Evolutionary conservation across 2,329 filamentous ascomycete genomes (phyloP).

Genomic region (Cryphonectria carpinicola): DNA sequence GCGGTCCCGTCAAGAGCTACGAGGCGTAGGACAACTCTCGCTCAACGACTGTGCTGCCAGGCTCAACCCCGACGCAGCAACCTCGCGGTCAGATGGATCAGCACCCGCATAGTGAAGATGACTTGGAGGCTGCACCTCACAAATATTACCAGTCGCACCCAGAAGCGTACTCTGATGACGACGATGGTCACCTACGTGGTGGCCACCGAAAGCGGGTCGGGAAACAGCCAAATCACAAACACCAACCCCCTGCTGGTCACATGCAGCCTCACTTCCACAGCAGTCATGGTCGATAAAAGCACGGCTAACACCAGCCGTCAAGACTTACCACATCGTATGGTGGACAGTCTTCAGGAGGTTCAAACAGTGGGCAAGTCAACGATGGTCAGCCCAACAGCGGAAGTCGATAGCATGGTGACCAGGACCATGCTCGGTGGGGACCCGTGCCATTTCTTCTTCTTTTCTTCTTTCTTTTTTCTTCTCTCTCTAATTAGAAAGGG

Average conservation of each 20-base stretch:
- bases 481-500: neutral
- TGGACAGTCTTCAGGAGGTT: neutral
- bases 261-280: neutral
- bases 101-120: neutral
- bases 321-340: neutral
- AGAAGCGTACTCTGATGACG: neutral
- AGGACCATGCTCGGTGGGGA: neutral
- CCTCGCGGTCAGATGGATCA: neutral
- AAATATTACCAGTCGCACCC: neutral
- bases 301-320: neutral
- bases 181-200: neutral
- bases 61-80: neutral
- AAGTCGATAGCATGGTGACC: neutral
- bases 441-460: neutral
- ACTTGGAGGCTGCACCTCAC: neutral
- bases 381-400: neutral
- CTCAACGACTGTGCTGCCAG: neutral
- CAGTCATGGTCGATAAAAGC: neutral
- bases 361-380: neutral
- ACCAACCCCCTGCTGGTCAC: neutral
- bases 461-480: neutral
- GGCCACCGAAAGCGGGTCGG: neutral
- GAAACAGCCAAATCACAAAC: no score
- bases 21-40: slow-evolving; percentile 48
- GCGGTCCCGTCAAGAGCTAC: slow-evolving; percentile 61